Evolutionary conservation across 129 eudicot species (phyloP).

Genomic region (Lonicera japonica): DNA sequence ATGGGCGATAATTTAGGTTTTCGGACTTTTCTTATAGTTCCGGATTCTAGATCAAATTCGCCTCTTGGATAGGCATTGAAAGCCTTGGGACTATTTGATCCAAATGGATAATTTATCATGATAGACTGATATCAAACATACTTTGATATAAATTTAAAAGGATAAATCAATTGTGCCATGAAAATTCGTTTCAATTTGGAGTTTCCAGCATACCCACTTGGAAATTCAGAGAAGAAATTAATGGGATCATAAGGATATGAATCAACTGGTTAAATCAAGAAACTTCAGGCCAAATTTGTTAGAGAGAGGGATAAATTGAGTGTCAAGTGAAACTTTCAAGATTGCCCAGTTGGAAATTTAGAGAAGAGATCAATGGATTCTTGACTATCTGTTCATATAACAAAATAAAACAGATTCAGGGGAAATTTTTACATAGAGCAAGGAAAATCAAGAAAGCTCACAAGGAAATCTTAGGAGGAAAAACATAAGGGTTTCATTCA

Average conservation of each 20-base stretch:
- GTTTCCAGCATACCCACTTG: constrained; percentile 11
- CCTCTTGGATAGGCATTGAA: constrained; percentile 82
- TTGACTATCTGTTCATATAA: too few species aligned
- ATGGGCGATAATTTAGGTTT: constrained; percentile 41
- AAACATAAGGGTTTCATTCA: too few species aligned
- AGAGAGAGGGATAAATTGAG: too few species aligned
- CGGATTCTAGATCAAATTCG: constrained; percentile 87
- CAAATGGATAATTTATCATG: constrained; percentile 56
- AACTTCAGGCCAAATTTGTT: too few species aligned
- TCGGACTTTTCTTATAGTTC: constrained; percentile 43
- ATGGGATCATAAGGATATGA: constrained; percentile 7
- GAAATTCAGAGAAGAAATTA: constrained; percentile 2
- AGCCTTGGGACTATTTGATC: constrained; percentile 63
- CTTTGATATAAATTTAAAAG: constrained; percentile 3
- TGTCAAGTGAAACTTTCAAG: too few species aligned
- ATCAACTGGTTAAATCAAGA: too few species aligned
- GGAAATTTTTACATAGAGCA: too few species aligned
- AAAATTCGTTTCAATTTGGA: constrained; percentile 10
- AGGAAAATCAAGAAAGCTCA: too few species aligned
- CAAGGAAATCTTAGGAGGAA: too few species aligned
- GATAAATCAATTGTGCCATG: background rate
- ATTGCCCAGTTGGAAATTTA: too few species aligned
- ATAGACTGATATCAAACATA: constrained; percentile 25
- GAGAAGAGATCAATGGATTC: too few species aligned
- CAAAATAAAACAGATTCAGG: too few species aligned